A percentile compares a stretch with the other conserved stretches of the same genome.
Conservation (phyloP, 176 grass and related monocot species). For the Oryza glaberrima region DNA sequence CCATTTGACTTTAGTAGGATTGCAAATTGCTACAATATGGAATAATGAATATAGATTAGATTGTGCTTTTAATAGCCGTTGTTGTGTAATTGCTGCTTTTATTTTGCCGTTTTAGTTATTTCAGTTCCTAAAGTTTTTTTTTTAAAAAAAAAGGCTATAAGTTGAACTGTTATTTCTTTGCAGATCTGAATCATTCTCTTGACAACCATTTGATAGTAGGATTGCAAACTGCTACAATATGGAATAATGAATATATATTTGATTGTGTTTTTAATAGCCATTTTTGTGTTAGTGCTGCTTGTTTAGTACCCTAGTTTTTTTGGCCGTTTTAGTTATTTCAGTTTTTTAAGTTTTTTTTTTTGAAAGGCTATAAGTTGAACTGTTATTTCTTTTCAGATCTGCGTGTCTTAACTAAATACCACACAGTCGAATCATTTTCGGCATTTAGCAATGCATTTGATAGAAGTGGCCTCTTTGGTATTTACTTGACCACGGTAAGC, state of each 20-base stretch:
- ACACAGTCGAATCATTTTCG: conserved; percentile 65
- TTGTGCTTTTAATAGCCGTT: neutral
- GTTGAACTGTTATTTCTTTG: conserved; percentile 40
- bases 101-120: conserved; percentile 13
- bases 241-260: neutral
- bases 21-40: neutral
- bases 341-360: neutral
- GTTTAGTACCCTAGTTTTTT: neutral
- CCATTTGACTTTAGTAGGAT: conserved; percentile 8
- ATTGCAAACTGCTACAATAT: no score
- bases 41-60: neutral
- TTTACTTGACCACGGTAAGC: conserved; percentile 66
- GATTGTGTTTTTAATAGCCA: neutral
- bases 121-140: neutral
- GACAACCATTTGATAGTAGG: neutral
- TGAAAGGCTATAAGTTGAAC: conserved; percentile 6
- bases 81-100: no score
- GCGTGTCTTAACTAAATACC: conserved; percentile 67
- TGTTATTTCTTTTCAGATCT: conserved; percentile 67
- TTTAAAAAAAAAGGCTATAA: neutral
- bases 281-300: conserved; percentile 19
- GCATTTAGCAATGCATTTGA: conserved; percentile 81
- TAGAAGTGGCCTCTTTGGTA: conserved; percentile 81
- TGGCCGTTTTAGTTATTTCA: conserved; percentile 3
- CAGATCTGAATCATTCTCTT: conserved; percentile 77